Evolutionary conservation across 1,284 basidiomycete species (phyloP), one percentile per base, ranked within the genome.

Genomic region (Malassezia psittaci): DNA sequence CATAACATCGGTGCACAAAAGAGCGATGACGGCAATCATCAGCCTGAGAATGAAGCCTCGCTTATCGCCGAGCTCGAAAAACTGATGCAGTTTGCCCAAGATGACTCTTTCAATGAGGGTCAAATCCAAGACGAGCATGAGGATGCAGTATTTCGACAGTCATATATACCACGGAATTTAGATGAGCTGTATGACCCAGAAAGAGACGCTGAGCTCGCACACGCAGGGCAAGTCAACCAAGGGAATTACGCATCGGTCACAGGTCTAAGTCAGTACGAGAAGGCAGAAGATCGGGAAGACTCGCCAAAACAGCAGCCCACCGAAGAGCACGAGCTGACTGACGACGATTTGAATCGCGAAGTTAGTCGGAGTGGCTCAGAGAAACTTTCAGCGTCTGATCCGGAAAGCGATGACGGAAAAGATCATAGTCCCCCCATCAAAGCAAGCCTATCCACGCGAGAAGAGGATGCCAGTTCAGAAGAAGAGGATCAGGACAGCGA

Each of bases 171-270:
- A 1, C 66, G 68, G 21, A 72, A 64, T 6, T 63, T 74, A 9
- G 62, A 74, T 56, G 70, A 74, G 32, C 57, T 74, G 3, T 65
- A 66, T 19, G 70, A 74, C 43, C 69, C 71, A 0, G 71, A 73
- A 52, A 58, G 66, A 11, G 70, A 72, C 40, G 62, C 63, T n/a
- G 61, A 63, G 37, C 36, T 64, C 9, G 38, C 57, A 10, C 63
- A 51, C 16, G 19, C 48, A 3, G 60, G 57, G n/a, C 41, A 52
- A 13, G 58, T 46, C 12, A 40, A 59, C 24, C 52, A 54, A 9
- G 54, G 64, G 19, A 60, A 64, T 29, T 67, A 67, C 38, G 60
- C 57, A 12, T 49, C 33, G 5, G 56, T 63, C 3, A 56, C 62
- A 5, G 65, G 66, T 16, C 42, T 66, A 29, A 61, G 56, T 13